Evolutionary conservation across 257 asterid genomes (phyloP), one percentile per base, ranked within the genome.

Genomic region (Catharanthus roseus): DNA sequence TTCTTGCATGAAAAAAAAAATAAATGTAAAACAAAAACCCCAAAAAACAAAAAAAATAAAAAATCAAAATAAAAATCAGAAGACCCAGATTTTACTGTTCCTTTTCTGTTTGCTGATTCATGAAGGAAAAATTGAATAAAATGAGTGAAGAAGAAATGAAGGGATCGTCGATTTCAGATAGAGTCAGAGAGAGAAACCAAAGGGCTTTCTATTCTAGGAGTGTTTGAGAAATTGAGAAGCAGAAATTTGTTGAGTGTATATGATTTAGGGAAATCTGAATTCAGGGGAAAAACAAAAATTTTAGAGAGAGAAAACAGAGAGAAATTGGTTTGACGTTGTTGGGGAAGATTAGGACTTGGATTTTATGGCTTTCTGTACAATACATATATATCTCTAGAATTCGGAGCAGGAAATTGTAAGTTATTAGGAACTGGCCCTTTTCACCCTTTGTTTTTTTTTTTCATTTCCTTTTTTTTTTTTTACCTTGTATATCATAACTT

Each of bases 251-350:
- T 18, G n/a, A 28, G 39, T 12, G 12, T 33, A 21, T 24, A 62
- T 72, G 68, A 34, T 63, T 66, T 10, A 38, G 72, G 67, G 61
- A 54, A 69, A 75, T 75, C 54, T 50, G 74, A 29, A 57, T 55
- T 44, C 38, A 66, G 47, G 69, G 51, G 39, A 7, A 55, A 64
- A 36, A 5, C 4, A 29, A 11, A 38, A 38, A 38, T 38, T 38
- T 3, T 55, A 47, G 49, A 47, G 18, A 72, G 70, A 66, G 74
- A 54, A 16, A 23, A 15, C 4, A 57, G 39, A 70, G 41, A 49
- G 77, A 77, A 67, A 66, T 38, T 72, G 69, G 62, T 49, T 77
- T 72, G 81, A 72, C 74, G 39, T 71, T 65, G 24, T 36, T n/a
- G 36, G 75, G 65, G 45, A 70, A 53, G 31, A 62, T 34, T 33